Evolutionary conservation across 208 protist species (phyloP), one percentile per base, ranked within the genome.

Genomic region (Phytomonas sp.): DNA sequence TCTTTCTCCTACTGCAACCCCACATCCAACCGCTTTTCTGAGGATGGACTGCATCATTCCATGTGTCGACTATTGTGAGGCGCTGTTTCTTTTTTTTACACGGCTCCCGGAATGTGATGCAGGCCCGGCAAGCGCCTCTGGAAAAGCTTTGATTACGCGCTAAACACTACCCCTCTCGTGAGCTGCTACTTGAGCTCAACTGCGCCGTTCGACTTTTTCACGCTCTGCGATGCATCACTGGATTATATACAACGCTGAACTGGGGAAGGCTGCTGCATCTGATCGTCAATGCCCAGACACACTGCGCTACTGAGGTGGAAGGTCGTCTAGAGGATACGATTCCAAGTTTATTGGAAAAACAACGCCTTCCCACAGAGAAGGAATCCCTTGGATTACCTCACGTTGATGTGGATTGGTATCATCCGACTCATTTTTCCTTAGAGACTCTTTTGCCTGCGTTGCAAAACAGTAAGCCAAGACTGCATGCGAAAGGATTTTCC

Each of bases 381-480:
- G 78, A 79, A 26, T 75, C 74, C 20, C 67, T 94, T 26, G 77
- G 75, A 4, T 70, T 95, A 37, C 66, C 90, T 20, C 89, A 95
- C 75, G 32, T 88, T 6, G 89, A 93, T 71, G 85, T 82, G 3
- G 85, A 95, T 73, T 95, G 87, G 87, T 93, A 95, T 72, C 78
- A 78, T 31, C 91, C 89, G 20, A 91, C 82, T 29, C 76, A 71
- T 51, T 76, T 63, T 43, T 79, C 70, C 13, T 71, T 94, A n/a
- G 71, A 79, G 79, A 36, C 46, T 84, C 23, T 72, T 81, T 53
- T 83, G 90, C 72, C 33, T 60, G 20, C 62, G 62, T n/a, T 28
- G 29, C 13, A 30, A 64, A 0, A 43, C 32, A 4, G 70, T 15
- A 29, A 40, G 37, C 5, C 28, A 8, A 1, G 51, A 26, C 30